Evolutionary conservation across 2,329 filamentous ascomycete species (phyloP).

Genomic region (Furcasterigmium furcatum): DNA sequence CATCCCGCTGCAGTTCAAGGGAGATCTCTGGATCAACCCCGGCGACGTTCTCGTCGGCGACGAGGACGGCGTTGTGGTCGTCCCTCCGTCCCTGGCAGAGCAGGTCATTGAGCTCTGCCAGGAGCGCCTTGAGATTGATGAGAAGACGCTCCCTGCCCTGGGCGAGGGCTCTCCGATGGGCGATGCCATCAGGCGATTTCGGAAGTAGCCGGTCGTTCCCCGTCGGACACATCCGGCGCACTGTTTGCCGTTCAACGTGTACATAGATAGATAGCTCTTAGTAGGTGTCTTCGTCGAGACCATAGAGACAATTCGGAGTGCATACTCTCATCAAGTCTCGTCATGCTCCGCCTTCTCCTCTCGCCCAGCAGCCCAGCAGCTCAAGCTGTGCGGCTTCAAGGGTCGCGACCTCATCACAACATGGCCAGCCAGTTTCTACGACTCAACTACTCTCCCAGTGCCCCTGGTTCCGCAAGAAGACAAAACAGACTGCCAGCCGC

Average conservation of each 20-base stretch:
- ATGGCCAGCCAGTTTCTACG: too few relatives aligned
- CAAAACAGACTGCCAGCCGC: constrained; percentile 40
- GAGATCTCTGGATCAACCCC: constrained; percentile 21
- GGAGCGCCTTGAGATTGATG: constrained; percentile 21
- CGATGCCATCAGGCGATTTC: constrained; percentile 3
- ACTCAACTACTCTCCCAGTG: too few relatives aligned
- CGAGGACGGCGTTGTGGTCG: constrained; percentile 22
- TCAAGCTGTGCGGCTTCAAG: too few relatives aligned
- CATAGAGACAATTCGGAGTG: too few relatives aligned
- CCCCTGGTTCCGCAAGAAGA: background rate
- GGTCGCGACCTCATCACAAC: too few relatives aligned
- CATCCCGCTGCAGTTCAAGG: constrained; percentile 20
- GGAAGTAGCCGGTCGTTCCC: background rate
- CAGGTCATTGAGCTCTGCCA: constrained; percentile 20
- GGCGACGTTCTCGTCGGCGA: constrained; percentile 23
- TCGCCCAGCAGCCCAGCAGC: too few relatives aligned
- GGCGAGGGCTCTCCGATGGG: constrained; percentile 5
- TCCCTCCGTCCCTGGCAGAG: constrained; percentile 18
- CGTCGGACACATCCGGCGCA: too few relatives aligned
- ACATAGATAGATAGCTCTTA: too few relatives aligned
- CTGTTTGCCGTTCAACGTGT: too few relatives aligned
- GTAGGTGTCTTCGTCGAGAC: too few relatives aligned
- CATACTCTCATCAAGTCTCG: too few relatives aligned
- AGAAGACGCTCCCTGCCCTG: constrained; percentile 15
- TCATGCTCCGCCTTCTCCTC: too few relatives aligned